Percentiles rank a stretch among this genome's conserved stretches.
Evolutionary conservation across 805 yeast species (phyloP).

Genomic region (Saccharomycopsis sp.): DNA sequence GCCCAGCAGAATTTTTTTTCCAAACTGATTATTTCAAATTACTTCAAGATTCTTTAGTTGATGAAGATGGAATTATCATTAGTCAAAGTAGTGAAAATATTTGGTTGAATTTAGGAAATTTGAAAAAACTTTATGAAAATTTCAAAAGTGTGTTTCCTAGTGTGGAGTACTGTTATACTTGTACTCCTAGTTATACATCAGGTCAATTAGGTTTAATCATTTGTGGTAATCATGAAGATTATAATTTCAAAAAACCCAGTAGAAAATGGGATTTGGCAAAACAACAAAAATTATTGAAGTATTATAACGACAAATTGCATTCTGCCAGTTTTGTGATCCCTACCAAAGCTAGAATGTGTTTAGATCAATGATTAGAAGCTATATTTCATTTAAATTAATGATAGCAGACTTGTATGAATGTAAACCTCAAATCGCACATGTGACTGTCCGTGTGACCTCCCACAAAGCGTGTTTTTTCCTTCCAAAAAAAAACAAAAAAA

Average conservation of each 20-base stretch:
- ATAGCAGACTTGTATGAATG: no score
- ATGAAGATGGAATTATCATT: conserved; percentile 60
- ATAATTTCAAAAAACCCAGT: conserved; percentile 39
- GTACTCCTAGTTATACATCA: conserved; percentile 81
- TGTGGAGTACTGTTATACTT: conserved; percentile 62
- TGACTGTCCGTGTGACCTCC: no score
- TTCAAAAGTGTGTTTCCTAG: conserved; percentile 47
- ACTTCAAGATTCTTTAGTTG: conserved; percentile 49
- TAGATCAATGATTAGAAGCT: no score
- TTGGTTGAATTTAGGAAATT: conserved; percentile 55
- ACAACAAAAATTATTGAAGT: conserved; percentile 43
- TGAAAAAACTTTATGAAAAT: conserved; percentile 36
- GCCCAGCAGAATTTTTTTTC: conserved; percentile 88
- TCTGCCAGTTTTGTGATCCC: conserved; percentile 69
- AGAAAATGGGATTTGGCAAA: conserved; percentile 34
- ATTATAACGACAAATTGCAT: conserved; percentile 61
- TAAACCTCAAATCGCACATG: no score
- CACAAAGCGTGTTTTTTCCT: no score
- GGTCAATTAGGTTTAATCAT: conserved; percentile 79
- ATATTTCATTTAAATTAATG: no score
- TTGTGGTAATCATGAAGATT: conserved; percentile 45
- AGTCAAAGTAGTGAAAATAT: conserved; percentile 73
- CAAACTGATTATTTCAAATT: conserved; percentile 66
- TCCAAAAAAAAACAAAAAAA: background rate
- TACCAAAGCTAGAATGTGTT: no score